Evolutionary conservation across 768 basidiomycete genomes (phyloP).

Genomic region (Tephrocybe sp.): DNA sequence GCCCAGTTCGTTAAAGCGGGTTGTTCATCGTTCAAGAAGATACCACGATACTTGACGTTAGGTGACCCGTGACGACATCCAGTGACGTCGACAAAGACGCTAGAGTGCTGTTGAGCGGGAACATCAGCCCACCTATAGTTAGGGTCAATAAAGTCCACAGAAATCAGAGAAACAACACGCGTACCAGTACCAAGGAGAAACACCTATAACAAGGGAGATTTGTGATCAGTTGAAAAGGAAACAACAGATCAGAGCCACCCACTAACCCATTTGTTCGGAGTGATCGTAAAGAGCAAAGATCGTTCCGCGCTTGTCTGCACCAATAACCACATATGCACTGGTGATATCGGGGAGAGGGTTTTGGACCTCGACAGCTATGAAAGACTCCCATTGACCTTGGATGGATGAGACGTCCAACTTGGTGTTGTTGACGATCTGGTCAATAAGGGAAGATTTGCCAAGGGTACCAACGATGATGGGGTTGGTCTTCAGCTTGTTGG

Average conservation of each 20-base stretch:
- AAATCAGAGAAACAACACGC: slow-evolving; percentile 16
- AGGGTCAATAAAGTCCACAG: background rate
- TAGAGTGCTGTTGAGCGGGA: slow-evolving; percentile 47
- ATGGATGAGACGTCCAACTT: slow-evolving; percentile 54
- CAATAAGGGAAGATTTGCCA: slow-evolving; percentile 52
- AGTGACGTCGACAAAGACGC: slow-evolving; percentile 41
- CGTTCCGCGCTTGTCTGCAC: slow-evolving; percentile 66
- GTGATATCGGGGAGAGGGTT: slow-evolving; percentile 56
- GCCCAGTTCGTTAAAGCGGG: slow-evolving; percentile 73
- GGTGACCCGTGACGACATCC: slow-evolving; percentile 61
- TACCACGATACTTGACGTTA: slow-evolving; percentile 67
- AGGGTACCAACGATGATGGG: slow-evolving; percentile 68
- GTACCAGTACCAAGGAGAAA: slow-evolving; percentile 69
- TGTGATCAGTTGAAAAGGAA: background rate
- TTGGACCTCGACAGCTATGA: slow-evolving; percentile 46
- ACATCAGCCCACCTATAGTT: slow-evolving; percentile 70
- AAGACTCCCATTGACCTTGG: slow-evolving; percentile 66
- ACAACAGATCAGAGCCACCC: background rate
- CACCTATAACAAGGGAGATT: slow-evolving; percentile 33
- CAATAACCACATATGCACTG: slow-evolving; percentile 64
- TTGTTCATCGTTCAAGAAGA: slow-evolving; percentile 77
- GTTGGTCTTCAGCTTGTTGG: slow-evolving; percentile 15
- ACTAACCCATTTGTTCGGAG: slow-evolving; percentile 61
- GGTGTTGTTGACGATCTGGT: slow-evolving; percentile 47
- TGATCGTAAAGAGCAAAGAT: slow-evolving; percentile 67